phyloP scores from a whole-genome alignment of 345 rosid genomes.

The Arabis hirsuta region DNA sequence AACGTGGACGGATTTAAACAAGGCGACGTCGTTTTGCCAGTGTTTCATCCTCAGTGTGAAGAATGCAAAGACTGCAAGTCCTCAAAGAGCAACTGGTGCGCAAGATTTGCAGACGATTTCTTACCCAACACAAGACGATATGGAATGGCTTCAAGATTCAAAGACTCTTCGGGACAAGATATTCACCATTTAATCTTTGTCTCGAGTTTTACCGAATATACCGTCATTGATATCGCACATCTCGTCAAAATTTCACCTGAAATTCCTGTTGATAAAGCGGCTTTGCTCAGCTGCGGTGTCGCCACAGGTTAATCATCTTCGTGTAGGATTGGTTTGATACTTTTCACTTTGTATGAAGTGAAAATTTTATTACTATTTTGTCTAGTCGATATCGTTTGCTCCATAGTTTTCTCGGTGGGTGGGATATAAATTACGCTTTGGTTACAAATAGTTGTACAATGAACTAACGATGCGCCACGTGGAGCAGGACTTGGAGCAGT shows the following conservation, averaged over 20 bases:
- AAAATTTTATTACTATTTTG: too few relatives aligned
- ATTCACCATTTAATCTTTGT: constrained; percentile 57
- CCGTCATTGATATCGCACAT: constrained; percentile 65
- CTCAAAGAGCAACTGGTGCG: constrained; percentile 57
- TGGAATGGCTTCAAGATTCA: constrained; percentile 55
- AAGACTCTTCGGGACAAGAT: constrained; percentile 55
- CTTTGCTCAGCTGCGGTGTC: constrained; percentile 67
- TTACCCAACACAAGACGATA: constrained; percentile 52
- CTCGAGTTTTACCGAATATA: constrained; percentile 74
- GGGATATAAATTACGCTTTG: not conserved
- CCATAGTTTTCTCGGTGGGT: not conserved
- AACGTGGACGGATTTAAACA: constrained; percentile 55
- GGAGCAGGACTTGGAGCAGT: constrained; percentile 70
- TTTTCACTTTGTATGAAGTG: not conserved
- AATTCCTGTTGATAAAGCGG: constrained; percentile 57
- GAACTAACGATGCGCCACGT: not conserved
- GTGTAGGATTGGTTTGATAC: not conserved
- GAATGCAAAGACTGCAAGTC: constrained; percentile 64
- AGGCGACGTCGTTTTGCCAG: constrained; percentile 70
- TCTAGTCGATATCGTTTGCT: too few relatives aligned
- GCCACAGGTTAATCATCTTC: constrained; percentile 52
- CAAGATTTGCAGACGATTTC: constrained; percentile 8
- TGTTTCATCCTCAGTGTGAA: constrained; percentile 57
- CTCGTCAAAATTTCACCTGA: constrained; percentile 53
- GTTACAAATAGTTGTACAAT: not conserved